Base-by-base conservation (phyloP, 345 rosid genomes). In the Geranium rotundifolium region DNA sequence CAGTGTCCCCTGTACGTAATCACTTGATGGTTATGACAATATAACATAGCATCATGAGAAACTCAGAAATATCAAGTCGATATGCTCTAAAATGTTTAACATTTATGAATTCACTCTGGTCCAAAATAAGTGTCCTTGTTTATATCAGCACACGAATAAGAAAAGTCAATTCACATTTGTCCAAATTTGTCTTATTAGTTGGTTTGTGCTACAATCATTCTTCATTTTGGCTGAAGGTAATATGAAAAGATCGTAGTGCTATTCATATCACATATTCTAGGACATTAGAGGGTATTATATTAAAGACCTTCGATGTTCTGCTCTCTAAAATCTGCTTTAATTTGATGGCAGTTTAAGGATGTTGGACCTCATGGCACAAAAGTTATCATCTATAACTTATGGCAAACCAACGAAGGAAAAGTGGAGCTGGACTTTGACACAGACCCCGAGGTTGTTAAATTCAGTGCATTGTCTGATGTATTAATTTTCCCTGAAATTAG, bases 331-430 rank as follows among this genome's bases (percentile, higher is more conserved):
- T 34, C 7, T 13, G 7, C 9, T n/a, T 20, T 27, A 31, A 60
- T 58, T 62, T 70, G 19, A 62, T 72, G 65, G 76, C 96, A 93
- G 99, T 86, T 88, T 82, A 85, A 84, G 57, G 84, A 86, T 69
- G 66, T 93, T 65, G 90, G 86, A 54, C 23, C 76, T 13, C 96
- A 83, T 81, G 99, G 99, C 60, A 93, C 99, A 59, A 93, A 87
- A 80, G 75, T 93, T 65, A 75, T 90, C 15, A 70, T 93, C 67
- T 93, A 90, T 77, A 93, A 93, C 74, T 62, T 93, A 64, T 93
- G 99, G 99, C 73, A 74, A 70, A 81, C 64, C 71, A 79, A 85
- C 30, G 88, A 79, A 52, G 87, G 84, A 30, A 79, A 70, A 27
- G 7, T 75, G 75, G 99, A 93, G 76, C 76, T 93, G 54, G 97